phyloP scores from a whole-genome alignment of 23 red algal species.

The Pyropia yezoensis region DNA sequence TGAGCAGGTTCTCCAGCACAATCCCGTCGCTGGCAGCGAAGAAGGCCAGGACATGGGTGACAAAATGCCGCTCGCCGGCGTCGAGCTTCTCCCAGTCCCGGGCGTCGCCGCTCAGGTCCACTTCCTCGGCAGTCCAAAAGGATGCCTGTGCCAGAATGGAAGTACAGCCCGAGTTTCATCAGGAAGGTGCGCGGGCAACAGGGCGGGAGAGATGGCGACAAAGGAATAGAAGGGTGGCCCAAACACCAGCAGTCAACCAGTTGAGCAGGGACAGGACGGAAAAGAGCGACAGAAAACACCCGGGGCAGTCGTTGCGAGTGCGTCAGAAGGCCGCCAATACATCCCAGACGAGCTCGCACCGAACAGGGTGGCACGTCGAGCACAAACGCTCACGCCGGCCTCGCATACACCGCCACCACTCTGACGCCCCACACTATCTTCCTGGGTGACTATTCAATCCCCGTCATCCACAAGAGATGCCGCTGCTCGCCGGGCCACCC shows the following conservation, averaged over 20 bases:
- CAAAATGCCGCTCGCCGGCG: slow-evolving; percentile 79
- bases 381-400: too few relatives aligned
- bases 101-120: slow-evolving; percentile 38
- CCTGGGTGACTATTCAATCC: background rate
- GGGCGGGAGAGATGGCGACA: background rate
- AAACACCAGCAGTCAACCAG: too few relatives aligned
- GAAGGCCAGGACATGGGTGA: slow-evolving; percentile 89
- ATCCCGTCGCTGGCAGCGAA: slow-evolving; percentile 96
- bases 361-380: too few relatives aligned
- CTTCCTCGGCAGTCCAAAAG: slow-evolving; percentile 76
- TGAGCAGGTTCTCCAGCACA: slow-evolving; percentile 94
- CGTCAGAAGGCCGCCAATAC: too few relatives aligned
- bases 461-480: too few relatives aligned
- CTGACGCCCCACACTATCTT: background rate
- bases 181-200: too few relatives aligned
- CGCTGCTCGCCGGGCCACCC: too few relatives aligned
- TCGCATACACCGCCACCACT: background rate
- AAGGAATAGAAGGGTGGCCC: background rate
- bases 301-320: too few relatives aligned
- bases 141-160: slow-evolving; percentile 11
- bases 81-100: slow-evolving; percentile 37
- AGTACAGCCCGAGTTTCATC: background rate
- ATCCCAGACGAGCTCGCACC: too few relatives aligned
- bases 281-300: too few relatives aligned
- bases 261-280: too few relatives aligned